A percentile compares a stretch with the other conserved stretches of the same genome.
These are phyloP conservation scores for Vitis amurensis DNA, from an alignment of 164 flowering plant species.

Conservation along the genomic window DNA sequence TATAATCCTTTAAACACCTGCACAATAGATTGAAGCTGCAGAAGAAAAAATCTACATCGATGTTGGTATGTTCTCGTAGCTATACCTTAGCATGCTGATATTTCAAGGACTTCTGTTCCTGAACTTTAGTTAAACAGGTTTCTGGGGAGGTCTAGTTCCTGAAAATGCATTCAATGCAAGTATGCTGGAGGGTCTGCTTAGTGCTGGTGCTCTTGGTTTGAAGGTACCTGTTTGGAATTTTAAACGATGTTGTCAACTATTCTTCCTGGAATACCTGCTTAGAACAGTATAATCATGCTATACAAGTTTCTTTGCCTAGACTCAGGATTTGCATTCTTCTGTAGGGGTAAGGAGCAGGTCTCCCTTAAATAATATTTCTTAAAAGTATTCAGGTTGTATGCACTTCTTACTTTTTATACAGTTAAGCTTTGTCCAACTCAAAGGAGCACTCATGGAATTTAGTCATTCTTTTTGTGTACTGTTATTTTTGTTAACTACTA, in stretches of 20 bases:
- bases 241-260: neutral
- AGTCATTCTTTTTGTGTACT: too few relatives aligned
- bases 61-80: constrained; percentile 68
- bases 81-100: neutral
- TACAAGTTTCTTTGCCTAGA: neutral
- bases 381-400: too few relatives aligned
- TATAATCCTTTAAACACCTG: neutral
- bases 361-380: too few relatives aligned
- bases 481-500: too few relatives aligned
- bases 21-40: constrained; percentile 69
- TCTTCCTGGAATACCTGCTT: neutral
- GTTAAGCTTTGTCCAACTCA: too few relatives aligned
- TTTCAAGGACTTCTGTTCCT: neutral
- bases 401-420: too few relatives aligned
- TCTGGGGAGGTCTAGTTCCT: constrained; percentile 99
- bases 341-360: too few relatives aligned
- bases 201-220: constrained; percentile 91
- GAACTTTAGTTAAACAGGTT: constrained; percentile 49
- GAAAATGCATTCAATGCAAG: constrained; percentile 86
- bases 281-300: neutral
- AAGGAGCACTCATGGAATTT: too few relatives aligned
- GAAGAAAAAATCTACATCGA: constrained; percentile 65
- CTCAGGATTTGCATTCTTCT: too few relatives aligned
- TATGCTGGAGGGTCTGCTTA: constrained; percentile 67
- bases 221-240: constrained; percentile 54